These are phyloP conservation scores for Gnetum montanum DNA, from an alignment of 75 land plant species.

Conservation along the genomic window DNA sequence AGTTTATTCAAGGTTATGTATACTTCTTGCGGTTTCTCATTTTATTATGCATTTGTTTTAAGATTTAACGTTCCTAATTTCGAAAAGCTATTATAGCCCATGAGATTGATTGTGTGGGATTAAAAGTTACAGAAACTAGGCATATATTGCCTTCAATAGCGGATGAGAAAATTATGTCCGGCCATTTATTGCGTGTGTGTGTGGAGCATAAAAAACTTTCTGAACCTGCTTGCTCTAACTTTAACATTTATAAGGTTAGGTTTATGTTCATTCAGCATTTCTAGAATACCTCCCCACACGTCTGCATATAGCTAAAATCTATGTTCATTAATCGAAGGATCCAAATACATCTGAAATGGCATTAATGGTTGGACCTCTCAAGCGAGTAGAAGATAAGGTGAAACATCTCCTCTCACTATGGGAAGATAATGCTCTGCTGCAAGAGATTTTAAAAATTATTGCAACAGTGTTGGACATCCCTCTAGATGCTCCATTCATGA, in stretches of 20 bases:
- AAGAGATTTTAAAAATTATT: conserved; percentile 43
- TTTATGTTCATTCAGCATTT: too few species aligned
- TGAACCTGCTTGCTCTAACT: conserved; percentile 1
- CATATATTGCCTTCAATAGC: conserved; percentile 32
- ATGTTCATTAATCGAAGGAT: conserved; percentile 26
- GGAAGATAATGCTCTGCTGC: conserved; percentile 67
- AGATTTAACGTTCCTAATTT: too few species aligned
- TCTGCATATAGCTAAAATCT: conserved; percentile 2
- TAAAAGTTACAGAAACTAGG: conserved; percentile 30
- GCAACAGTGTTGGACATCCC: conserved; percentile 48
- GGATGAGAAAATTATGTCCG: conserved; percentile 48
- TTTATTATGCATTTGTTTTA: background rate
- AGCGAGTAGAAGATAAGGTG: conserved; percentile 23
- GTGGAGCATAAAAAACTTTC: conserved; percentile 32
- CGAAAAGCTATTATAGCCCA: too few species aligned
- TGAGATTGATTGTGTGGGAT: too few species aligned
- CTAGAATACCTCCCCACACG: too few species aligned
- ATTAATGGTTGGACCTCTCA: conserved; percentile 51
- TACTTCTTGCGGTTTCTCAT: too few species aligned
- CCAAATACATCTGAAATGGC: conserved; percentile 54
- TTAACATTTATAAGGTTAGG: conserved; percentile 63
- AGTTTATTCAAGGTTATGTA: conserved; percentile 35
- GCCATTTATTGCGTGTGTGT: conserved; percentile 50
- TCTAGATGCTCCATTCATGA: conserved; percentile 44
- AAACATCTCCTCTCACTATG: conserved; percentile 32